phyloP scores from a whole-genome alignment of 1,139 yeast genomes.

The Lodderomyces parapsilosis region DNA sequence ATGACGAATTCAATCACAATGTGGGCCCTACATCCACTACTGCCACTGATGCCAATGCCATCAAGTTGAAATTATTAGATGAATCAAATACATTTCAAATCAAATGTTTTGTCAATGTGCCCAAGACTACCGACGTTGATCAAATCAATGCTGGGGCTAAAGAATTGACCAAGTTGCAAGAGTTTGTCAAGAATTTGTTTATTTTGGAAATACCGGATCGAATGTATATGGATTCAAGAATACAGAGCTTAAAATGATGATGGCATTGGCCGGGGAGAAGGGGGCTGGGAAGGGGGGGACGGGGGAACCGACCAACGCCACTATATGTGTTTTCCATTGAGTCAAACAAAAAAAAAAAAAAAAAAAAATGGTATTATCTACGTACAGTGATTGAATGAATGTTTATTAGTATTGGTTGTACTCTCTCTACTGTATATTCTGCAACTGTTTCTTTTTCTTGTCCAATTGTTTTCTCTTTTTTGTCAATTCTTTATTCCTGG shows the following conservation, averaged over 20 bases:
- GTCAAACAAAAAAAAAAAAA: background rate
- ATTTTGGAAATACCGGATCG: constrained; percentile 75
- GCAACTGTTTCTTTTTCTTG: constrained; percentile 42
- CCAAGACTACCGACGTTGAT: constrained; percentile 74
- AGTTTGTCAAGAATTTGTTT: constrained; percentile 20
- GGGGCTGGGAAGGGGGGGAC: no score
- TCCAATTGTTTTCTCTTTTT: constrained; percentile 78
- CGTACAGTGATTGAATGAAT: no score
- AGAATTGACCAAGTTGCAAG: constrained; percentile 8
- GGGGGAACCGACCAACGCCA: no score
- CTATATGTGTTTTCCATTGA: no score
- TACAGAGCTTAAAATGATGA: constrained; percentile 4
- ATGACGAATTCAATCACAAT: constrained; percentile 31
- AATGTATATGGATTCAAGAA: constrained; percentile 73
- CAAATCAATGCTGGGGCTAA: constrained; percentile 64
- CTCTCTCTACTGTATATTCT: background rate
- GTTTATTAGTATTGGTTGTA: background rate
- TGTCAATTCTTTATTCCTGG: constrained; percentile 68
- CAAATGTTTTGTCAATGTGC: constrained; percentile 67
- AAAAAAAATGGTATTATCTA: no score
- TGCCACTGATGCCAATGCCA: constrained; percentile 24
- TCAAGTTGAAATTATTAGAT: constrained; percentile 50
- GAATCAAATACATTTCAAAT: constrained; percentile 58
- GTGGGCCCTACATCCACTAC: constrained; percentile 25
- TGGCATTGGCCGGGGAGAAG: no score